Evolutionary conservation across 2,329 filamentous ascomycete species (phyloP), one percentile per base, ranked within the genome.

Genomic region (Tetracladium maxilliforme): DNA sequence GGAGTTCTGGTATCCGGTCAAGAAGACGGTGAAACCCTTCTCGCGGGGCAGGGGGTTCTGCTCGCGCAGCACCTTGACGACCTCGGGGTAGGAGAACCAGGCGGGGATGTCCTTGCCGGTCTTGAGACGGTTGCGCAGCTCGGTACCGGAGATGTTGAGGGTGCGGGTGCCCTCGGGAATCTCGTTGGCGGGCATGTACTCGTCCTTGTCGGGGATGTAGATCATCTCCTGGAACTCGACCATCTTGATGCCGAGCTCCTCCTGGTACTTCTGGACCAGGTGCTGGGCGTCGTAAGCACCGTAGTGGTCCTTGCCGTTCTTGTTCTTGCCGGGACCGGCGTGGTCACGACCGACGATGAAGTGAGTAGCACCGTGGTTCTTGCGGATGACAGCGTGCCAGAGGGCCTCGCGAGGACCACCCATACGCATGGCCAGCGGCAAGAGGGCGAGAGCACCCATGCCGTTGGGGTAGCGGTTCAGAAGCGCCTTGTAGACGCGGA

Each of bases 181-280:
- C 61, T 94, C 70, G 57, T 98, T 82, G 53, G 84, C 72, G 29
- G 90, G 90, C 43, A 71, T 73, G 66, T 98, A 98, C 66, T 95
- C 90, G 54, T 98, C 90, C 48, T 72, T 76, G 58, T 95, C 90
- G 40, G 90, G 90, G 31, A 95, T 77, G 61, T 95, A 98, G 35
- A 92, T 95, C 77, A 98, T 93, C 72, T 92, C 84, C 64, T 95
- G 87, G 77, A 98, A 98, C 40, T 90, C 84, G 37, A 98, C 90
- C 47, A 98, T 90, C 62, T 94, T 83, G 48, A 98, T 98, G 44
- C 87, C 90, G 33, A 98, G 80, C 69, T 98, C 90, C 38, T 83
- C 73, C 48, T 75, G 77, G 71, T 94, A 92, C 64, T 93, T 83
- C 67, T 94, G 84, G 31, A 98, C 86, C 14, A 86, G 82, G 46